Conservation (phyloP, 805 yeast genomes). For the Wickerhamomyces mucosus region DNA sequence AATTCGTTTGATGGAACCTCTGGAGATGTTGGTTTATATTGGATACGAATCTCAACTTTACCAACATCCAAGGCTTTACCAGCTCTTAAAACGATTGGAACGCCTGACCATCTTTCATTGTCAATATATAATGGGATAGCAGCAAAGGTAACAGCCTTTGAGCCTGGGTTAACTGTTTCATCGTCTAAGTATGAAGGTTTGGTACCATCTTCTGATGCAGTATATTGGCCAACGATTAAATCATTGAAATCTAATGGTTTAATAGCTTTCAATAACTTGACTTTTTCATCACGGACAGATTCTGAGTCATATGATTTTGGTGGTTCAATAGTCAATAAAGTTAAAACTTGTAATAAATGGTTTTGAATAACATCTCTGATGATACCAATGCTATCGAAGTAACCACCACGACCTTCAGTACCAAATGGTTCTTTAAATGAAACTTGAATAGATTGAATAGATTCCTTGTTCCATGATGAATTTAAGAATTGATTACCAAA, state of each 20-base stretch:
- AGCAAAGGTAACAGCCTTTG: slow-evolving; percentile 89
- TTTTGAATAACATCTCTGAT: slow-evolving; percentile 98
- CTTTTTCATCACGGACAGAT: slow-evolving; percentile 93
- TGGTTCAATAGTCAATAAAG: slow-evolving; percentile 90
- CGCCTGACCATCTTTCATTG: slow-evolving; percentile 98
- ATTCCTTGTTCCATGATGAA: slow-evolving; percentile 83
- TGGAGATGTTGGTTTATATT: slow-evolving; percentile 76
- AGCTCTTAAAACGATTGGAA: slow-evolving; percentile 90
- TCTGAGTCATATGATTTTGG: slow-evolving; percentile 90
- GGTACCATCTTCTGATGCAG: slow-evolving; percentile 70
- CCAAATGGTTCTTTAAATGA: slow-evolving; percentile 98
- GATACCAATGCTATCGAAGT: slow-evolving; percentile 90
- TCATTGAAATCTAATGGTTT: slow-evolving; percentile 56
- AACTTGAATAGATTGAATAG: slow-evolving; percentile 73
- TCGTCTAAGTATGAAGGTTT: slow-evolving; percentile 92
- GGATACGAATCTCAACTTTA: slow-evolving; percentile 91
- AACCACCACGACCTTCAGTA: slow-evolving; percentile 98
- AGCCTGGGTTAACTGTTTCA: slow-evolving; percentile 70
- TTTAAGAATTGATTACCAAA: slow-evolving; percentile 84
- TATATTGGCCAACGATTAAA: slow-evolving; percentile 82
- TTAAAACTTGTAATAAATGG: slow-evolving; percentile 87
- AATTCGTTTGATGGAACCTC: slow-evolving; percentile 85
- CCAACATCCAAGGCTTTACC: slow-evolving; percentile 96
- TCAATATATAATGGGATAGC: slow-evolving; percentile 70
- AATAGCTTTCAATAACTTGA: slow-evolving; percentile 78